phyloP scores from a whole-genome alignment of 2,329 filamentous ascomycete species.

The Talaromyces sp. region DNA sequence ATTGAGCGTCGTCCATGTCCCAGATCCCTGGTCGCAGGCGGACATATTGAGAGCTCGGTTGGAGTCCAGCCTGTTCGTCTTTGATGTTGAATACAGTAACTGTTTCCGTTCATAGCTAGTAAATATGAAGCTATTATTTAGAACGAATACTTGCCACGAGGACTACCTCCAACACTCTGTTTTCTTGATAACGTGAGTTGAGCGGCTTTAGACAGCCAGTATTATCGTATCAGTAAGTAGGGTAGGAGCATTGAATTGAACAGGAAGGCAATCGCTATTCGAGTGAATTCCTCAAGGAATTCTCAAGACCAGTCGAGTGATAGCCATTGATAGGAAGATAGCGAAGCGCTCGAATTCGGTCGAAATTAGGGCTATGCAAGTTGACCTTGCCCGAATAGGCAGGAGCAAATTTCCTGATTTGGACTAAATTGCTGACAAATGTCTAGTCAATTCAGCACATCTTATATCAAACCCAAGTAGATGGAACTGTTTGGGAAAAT shows the following conservation, averaged over 20 bases:
- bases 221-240: no score
- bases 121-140: not conserved
- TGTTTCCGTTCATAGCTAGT: not conserved
- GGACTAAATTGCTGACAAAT: not conserved
- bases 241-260: no score
- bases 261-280: no score
- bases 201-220: no score
- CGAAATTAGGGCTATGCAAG: not conserved
- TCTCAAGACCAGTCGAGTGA: no score
- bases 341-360: not conserved
- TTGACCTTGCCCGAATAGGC: not conserved
- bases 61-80: constrained; percentile 28
- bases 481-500: not conserved
- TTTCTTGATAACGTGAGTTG: no score
- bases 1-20: constrained; percentile 25
- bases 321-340: not conserved
- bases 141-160: not conserved
- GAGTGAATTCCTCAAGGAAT: no score
- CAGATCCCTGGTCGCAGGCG: constrained; percentile 31
- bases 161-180: no score
- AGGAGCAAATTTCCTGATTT: not conserved
- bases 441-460: not conserved
- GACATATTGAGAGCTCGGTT: constrained; percentile 26
- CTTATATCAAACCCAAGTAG: not conserved
- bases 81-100: not conserved